A percentile compares a stretch with the other conserved stretches of the same genome.
Conservation (phyloP, 768 basidiomycete genomes). For the Gautieria morchelliformis region DNA sequence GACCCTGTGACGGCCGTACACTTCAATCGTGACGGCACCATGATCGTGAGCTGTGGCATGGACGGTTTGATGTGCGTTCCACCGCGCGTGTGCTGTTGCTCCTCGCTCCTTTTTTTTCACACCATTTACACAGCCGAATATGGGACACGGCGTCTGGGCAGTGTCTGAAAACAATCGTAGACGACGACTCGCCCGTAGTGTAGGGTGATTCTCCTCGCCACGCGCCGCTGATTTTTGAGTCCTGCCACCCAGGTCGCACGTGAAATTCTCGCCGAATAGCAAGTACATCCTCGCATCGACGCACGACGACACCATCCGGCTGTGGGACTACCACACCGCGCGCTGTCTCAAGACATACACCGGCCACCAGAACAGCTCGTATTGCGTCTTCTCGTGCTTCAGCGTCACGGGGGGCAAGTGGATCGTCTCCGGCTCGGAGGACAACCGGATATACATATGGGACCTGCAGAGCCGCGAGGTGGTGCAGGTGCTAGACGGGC, state of each 20-base stretch:
- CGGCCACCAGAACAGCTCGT: conserved; percentile 81
- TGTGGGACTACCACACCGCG: conserved; percentile 91
- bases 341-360: conserved; percentile 89
- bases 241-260: conserved; percentile 54
- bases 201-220: conserved; percentile 21
- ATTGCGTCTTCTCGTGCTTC: conserved; percentile 67
- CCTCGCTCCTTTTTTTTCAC: conserved; percentile 3
- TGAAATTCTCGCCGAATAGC: conserved; percentile 88
- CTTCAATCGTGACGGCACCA: conserved; percentile 91
- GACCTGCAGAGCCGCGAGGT: conserved; percentile 76
- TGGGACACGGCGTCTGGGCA: conserved; percentile 98
- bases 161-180: conserved; percentile 93
- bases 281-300: conserved; percentile 84
- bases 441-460: conserved; percentile 82
- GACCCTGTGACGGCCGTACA: conserved; percentile 93
- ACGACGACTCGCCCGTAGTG: conserved; percentile 94
- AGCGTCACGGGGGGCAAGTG: conserved; percentile 60
- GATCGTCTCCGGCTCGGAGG: conserved; percentile 85
- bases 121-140: conserved; percentile 63
- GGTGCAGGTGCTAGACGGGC: conserved; percentile 66
- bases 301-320: conserved; percentile 86
- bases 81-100: neutral
- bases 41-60: conserved; percentile 92
- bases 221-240: neutral
- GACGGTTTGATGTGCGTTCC: conserved; percentile 85